These are phyloP conservation scores for Paxillus ammoniavirescens DNA, from an alignment of 768 basidiomycete species.

Conservation along the genomic window DNA sequence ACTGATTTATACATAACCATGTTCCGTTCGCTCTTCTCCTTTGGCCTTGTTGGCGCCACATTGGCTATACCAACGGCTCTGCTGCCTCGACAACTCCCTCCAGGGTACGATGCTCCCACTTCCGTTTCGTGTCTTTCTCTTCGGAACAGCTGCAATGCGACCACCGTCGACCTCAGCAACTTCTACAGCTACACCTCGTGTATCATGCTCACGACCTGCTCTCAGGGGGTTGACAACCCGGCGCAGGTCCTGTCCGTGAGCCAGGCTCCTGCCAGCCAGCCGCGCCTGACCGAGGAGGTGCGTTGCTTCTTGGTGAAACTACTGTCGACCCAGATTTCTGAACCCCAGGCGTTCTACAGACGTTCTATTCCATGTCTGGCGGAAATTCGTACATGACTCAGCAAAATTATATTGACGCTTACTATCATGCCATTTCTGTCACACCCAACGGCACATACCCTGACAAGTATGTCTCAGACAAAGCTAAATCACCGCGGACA, in stretches of 20 bases:
- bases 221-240: neutral
- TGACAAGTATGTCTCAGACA: conserved; percentile 7
- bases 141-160: conserved; percentile 19
- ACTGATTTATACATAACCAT: neutral
- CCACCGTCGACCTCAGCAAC: conserved; percentile 12
- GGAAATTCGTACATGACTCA: conserved; percentile 20
- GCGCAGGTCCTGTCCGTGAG: conserved; percentile 1
- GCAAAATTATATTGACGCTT: conserved; percentile 22
- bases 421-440: conserved; percentile 18
- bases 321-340: neutral
- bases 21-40: neutral
- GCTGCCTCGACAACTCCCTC: conserved; percentile 14
- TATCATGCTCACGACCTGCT: conserved; percentile 20
- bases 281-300: conserved; percentile 17
- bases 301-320: neutral
- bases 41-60: conserved; percentile 1
- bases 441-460: conserved; percentile 20
- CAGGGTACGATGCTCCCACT: conserved; percentile 1
- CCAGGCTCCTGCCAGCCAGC: conserved; percentile 15
- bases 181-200: conserved; percentile 20
- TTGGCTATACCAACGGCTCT: neutral
- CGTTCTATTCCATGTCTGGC: conserved; percentile 16
- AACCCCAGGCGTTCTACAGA: conserved; percentile 2
- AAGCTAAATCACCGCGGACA: no score
- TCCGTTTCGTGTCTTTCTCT: conserved; percentile 14